Conservation (phyloP, 306 rosid genomes). For the Sesbania bispinosa region DNA sequence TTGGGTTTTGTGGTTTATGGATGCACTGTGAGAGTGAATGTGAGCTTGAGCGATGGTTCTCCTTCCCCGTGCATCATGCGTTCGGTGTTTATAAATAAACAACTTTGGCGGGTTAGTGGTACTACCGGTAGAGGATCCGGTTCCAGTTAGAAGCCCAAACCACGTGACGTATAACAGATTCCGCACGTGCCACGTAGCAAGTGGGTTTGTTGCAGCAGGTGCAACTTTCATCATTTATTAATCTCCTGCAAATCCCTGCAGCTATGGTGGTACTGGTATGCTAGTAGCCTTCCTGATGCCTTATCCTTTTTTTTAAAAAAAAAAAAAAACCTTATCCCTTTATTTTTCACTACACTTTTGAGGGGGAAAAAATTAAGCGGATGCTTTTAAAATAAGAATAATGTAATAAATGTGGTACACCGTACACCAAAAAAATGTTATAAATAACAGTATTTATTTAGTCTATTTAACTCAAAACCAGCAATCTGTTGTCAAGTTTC, state of each 20-base stretch:
- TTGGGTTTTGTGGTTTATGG: background rate
- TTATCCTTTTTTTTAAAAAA: no score
- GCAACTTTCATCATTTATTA: background rate
- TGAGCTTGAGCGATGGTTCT: background rate
- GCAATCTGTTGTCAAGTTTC: no score
- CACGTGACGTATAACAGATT: slow-evolving; percentile 30
- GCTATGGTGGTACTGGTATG: background rate
- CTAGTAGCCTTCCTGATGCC: background rate
- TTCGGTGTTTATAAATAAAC: background rate
- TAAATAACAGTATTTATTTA: no score
- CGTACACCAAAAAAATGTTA: no score
- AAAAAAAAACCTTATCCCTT: no score
- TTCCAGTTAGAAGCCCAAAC: background rate
- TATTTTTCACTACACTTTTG: background rate
- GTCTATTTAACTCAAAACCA: no score
- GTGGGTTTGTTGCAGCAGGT: background rate
- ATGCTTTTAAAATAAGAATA: no score
- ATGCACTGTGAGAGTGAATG: background rate
- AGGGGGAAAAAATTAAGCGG: no score
- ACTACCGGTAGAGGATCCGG: no score
- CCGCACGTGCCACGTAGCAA: slow-evolving; percentile 31
- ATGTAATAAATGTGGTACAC: no score
- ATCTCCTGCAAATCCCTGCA: background rate
- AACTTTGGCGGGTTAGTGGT: slow-evolving; percentile 22
- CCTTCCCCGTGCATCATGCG: background rate